Conservation (phyloP, 345 rosid species). For the Stellera chamaejasme region DNA sequence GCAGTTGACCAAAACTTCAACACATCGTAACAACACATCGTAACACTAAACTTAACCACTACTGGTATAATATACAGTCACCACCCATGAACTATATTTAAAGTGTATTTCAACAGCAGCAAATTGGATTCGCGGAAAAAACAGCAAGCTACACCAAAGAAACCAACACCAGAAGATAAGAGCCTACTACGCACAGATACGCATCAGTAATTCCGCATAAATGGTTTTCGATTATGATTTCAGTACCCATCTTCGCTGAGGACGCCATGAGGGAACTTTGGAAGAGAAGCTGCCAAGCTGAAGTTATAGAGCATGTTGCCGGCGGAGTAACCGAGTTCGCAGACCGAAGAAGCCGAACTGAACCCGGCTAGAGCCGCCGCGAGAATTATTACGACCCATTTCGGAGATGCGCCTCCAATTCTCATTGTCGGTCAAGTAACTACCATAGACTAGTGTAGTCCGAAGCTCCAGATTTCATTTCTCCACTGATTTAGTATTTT, state of each 20-base stretch:
- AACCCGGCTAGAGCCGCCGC: constrained; percentile 21
- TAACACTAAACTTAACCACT: not conserved
- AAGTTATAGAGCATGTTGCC: constrained; percentile 48
- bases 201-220: too few relatives aligned
- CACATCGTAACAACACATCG: constrained; percentile 11
- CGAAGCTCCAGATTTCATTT: not conserved
- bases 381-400: constrained; percentile 22
- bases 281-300: constrained; percentile 61
- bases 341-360: constrained; percentile 29
- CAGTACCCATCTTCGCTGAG: constrained; percentile 98
- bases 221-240: not conserved
- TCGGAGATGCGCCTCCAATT: constrained; percentile 17
- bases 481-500: not conserved
- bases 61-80: not conserved
- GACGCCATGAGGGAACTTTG: constrained; percentile 68
- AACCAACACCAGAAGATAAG: constrained; percentile 2
- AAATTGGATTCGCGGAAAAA: not conserved
- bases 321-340: constrained; percentile 53
- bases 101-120: not conserved
- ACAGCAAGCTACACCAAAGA: too few relatives aligned
- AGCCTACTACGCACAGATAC: too few relatives aligned
- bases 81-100: too few relatives aligned
- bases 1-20: not conserved
- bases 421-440: constrained; percentile 3
- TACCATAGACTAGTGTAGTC: not conserved